Conservation (phyloP, 2,329 filamentous ascomycete species). For the Microascus cirrosus region DNA sequence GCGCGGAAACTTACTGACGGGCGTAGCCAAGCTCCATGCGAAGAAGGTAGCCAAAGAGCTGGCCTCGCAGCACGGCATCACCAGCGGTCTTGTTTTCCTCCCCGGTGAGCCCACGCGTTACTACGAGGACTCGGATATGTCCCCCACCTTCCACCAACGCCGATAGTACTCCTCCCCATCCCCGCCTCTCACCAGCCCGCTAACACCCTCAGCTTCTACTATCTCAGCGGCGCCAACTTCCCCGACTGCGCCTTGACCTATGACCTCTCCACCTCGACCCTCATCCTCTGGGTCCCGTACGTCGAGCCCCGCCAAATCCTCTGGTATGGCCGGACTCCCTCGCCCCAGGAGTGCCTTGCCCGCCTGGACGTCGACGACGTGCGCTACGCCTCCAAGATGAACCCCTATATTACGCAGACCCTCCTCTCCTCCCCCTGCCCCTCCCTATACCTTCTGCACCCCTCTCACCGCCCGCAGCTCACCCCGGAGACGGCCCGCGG, state of each 20-base stretch:
- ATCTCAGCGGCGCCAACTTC: conserved; percentile 43
- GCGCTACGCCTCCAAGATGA: conserved; percentile 45
- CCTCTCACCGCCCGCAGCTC: conserved; percentile 25
- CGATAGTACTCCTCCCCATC: conserved; percentile 33
- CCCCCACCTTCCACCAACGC: conserved; percentile 42
- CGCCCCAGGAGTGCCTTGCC: conserved; percentile 46
- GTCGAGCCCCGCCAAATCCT: conserved; percentile 50
- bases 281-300: conserved; percentile 65
- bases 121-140: conserved; percentile 50
- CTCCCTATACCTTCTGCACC: conserved; percentile 33
- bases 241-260: conserved; percentile 45
- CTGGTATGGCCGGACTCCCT: conserved; percentile 53
- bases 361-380: conserved; percentile 63
- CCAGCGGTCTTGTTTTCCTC: conserved; percentile 43
- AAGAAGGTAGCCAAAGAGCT: conserved; percentile 42
- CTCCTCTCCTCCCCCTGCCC: conserved; percentile 26
- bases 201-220: conserved; percentile 40
- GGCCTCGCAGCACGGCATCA: conserved; percentile 16
- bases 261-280: conserved; percentile 44
- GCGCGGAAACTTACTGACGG: background rate
- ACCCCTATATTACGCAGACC: conserved; percentile 26
- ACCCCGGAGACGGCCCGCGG: conserved; percentile 24
- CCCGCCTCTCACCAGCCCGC: background rate
- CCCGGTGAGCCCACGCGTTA: conserved; percentile 36
- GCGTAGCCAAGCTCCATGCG: conserved; percentile 43